A percentile compares a stretch with the other conserved stretches of the same genome.
Evolutionary conservation across 1,284 basidiomycete genomes (phyloP).

Genomic region (Cerrena zonata): DNA sequence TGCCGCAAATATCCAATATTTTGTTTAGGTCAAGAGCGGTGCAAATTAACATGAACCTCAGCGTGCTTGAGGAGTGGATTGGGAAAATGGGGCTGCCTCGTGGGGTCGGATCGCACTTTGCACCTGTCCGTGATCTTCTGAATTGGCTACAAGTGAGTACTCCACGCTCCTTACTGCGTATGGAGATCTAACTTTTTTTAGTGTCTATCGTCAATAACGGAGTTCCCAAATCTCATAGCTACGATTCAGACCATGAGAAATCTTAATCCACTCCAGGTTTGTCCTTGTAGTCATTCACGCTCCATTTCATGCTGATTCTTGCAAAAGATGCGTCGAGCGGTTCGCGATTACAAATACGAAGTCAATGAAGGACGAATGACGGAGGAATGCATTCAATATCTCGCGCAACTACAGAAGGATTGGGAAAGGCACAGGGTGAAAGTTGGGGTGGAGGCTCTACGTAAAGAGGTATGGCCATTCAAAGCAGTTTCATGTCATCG

Average conservation of each 20-base stretch:
- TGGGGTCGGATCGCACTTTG: conserved; percentile 77
- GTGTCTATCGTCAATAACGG: conserved; percentile 79
- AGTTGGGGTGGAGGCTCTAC: conserved; percentile 71
- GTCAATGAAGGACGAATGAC: conserved; percentile 88
- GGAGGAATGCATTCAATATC: conserved; percentile 90
- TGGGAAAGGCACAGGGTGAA: conserved; percentile 89
- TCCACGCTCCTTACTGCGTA: not conserved
- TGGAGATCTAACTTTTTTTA: conserved; percentile 29
- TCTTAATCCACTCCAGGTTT: conserved; percentile 86
- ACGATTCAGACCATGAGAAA: conserved; percentile 84
- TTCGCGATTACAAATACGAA: conserved; percentile 92
- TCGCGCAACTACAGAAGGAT: conserved; percentile 89
- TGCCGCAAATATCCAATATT: conserved; percentile 2
- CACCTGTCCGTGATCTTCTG: conserved; percentile 79
- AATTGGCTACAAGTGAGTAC: conserved; percentile 74
- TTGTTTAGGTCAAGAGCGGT: conserved; percentile 68
- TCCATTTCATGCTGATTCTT: not conserved
- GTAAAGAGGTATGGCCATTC: conserved; percentile 57
- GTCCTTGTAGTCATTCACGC: not conserved
- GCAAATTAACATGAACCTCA: conserved; percentile 87
- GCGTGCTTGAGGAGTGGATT: conserved; percentile 88
- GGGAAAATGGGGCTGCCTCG: conserved; percentile 74
- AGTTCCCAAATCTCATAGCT: conserved; percentile 83
- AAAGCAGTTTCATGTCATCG: not conserved
- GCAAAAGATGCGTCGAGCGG: conserved; percentile 79